Percentiles rank a stretch among this genome's conserved stretches.
Evolutionary conservation across 768 basidiomycete genomes (phyloP).

Genomic region (Tricholoma sp.): DNA sequence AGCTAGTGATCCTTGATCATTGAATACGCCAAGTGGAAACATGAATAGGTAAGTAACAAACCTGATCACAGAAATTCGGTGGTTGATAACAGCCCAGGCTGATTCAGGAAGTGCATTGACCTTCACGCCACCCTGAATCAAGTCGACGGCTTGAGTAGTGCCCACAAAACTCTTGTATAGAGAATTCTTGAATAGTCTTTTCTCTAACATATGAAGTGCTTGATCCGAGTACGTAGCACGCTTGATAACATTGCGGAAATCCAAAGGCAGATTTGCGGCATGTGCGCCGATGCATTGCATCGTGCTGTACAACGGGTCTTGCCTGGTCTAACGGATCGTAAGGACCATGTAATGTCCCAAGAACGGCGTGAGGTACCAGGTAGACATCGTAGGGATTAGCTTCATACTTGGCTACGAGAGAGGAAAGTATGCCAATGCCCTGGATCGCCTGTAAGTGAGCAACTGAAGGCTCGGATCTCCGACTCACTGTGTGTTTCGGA

Average conservation of each 20-base stretch:
- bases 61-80: constrained; percentile 63
- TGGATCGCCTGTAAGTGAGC: constrained; percentile 18
- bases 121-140: constrained; percentile 66
- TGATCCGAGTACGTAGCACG: constrained; percentile 42
- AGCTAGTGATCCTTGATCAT: constrained; percentile 19
- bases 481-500: constrained; percentile 66
- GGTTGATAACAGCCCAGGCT: constrained; percentile 65
- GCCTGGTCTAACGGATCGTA: constrained; percentile 35
- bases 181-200: constrained; percentile 35
- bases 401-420: constrained; percentile 66
- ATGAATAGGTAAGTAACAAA: constrained; percentile 16
- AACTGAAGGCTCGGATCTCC: background rate
- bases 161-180: constrained; percentile 43
- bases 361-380: constrained; percentile 34
- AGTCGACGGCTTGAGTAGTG: constrained; percentile 76
- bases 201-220: constrained; percentile 48
- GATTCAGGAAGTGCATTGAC: constrained; percentile 76
- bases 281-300: constrained; percentile 66
- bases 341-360: background rate
- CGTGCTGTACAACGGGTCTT: constrained; percentile 52
- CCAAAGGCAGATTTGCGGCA: constrained; percentile 46
- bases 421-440: constrained; percentile 80
- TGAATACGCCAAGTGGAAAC: background rate
- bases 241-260: constrained; percentile 43
- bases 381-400: constrained; percentile 49